Evolutionary conservation across 257 asterid species (phyloP).

Genomic region (Catharanthus roseus): DNA sequence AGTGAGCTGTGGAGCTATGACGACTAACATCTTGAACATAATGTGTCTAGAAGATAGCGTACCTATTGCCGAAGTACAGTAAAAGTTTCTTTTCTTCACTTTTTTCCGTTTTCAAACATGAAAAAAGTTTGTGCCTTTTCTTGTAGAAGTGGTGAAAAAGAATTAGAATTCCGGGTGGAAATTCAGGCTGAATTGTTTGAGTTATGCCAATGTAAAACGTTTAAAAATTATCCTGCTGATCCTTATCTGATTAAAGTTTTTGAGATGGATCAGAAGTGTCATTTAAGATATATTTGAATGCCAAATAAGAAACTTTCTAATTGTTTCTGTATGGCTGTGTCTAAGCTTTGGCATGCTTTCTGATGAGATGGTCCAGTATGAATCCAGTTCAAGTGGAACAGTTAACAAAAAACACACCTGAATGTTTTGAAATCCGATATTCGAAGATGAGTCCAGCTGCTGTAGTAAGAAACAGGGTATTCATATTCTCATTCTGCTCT

Average conservation of each 20-base stretch:
- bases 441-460: slow-evolving; percentile 63
- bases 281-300: background rate
- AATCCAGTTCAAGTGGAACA: background rate
- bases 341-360: background rate
- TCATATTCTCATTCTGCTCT: slow-evolving; percentile 26
- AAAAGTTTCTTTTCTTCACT: too few relatives aligned
- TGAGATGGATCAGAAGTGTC: background rate
- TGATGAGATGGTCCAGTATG: background rate
- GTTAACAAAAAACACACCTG: slow-evolving; percentile 31
- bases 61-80: background rate
- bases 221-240: background rate
- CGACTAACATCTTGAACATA: too few relatives aligned
- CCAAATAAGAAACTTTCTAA: background rate
- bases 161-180: too few relatives aligned
- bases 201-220: background rate
- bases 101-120: too few relatives aligned
- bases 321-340: background rate
- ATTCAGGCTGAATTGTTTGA: background rate
- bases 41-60: background rate
- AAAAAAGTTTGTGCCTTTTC: too few relatives aligned
- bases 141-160: too few relatives aligned
- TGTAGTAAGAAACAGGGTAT: slow-evolving; percentile 52
- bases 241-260: background rate
- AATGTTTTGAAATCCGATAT: slow-evolving; percentile 40
- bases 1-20: too few relatives aligned